Percentiles rank a stretch among this genome's conserved stretches.
Conservation (phyloP, 2,329 filamentous ascomycete genomes). For the Neofusicoccum sp. region DNA sequence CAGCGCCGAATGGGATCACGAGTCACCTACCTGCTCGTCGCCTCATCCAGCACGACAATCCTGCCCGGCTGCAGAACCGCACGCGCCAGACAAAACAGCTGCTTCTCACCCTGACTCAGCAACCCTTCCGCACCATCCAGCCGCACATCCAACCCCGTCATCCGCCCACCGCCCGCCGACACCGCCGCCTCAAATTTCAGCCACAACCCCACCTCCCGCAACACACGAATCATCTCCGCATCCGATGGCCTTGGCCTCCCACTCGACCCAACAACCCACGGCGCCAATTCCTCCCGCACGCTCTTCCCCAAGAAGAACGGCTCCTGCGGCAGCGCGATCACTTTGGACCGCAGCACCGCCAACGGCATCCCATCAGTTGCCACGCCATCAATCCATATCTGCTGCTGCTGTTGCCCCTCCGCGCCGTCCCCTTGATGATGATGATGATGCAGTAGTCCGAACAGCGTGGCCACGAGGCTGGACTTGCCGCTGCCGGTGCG, state of each 20-base stretch:
- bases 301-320: conserved; percentile 47
- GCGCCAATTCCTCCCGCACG: conserved; percentile 42
- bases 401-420: conserved; percentile 25
- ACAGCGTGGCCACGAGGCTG: conserved; percentile 40
- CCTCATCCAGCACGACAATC: conserved; percentile 34
- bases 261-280: conserved; percentile 25
- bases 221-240: conserved; percentile 19
- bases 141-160: conserved; percentile 19
- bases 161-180: background rate
- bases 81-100: conserved; percentile 62
- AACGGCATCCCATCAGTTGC: conserved; percentile 42
- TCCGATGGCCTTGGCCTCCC: conserved; percentile 17
- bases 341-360: conserved; percentile 43
- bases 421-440: background rate
- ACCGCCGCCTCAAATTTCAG: conserved; percentile 17
- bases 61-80: conserved; percentile 49
- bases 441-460: conserved; percentile 39
- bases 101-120: conserved; percentile 53
- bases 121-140: conserved; percentile 21
- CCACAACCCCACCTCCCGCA: conserved; percentile 24
- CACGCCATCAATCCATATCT: conserved; percentile 47
- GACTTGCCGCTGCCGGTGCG: conserved; percentile 52
- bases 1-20: background rate
- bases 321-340: conserved; percentile 57
- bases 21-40: conserved; percentile 32